Base-by-base conservation (phyloP, 139 green algal genomes). In the Mesostigma viride region DNA sequence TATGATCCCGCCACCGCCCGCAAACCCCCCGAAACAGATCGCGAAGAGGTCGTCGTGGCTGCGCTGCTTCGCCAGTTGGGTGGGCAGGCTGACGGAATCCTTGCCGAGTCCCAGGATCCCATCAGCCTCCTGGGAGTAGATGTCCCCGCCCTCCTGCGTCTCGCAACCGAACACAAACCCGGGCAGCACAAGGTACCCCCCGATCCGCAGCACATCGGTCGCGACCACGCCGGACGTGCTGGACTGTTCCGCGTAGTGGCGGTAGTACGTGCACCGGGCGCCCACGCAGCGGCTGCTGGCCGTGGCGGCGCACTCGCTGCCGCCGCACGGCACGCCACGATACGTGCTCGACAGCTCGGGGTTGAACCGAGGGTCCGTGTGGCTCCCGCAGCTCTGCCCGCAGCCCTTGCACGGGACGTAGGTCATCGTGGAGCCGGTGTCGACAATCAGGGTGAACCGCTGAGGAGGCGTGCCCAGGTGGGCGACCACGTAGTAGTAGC, bases 401-500 rank as follows among this genome's bases (percentile, higher is more conserved):
- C 88, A 96, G 35, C 56, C 72, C 3, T 77, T 63, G 73, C 91
- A 97, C 0, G 90, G 87, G 20, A 97, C 83, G 78, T 95, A 95
- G 0, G 87, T 95, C 46, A 95, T 86, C 0, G 89, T 94, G 73
- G 77, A 89, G 34, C 91, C 91, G 0, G 91, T 97, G 81, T 97
- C 91, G 3, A 96, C 88, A 64, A 97, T 97, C 2, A 95, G 79
- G 1, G 75, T 75, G 69, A 93, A 96, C 3, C 70, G 68, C 11
- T 75, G 71, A 1, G 83, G 62, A 0, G 88, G 91, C 0, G 85
- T 95, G 22, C 91, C 91, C n/a, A 96, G 60, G 26, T 69, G 53
- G 14, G 96, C 26, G 0, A 68, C 83, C 0, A 82, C 82, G 51
- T 92, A 95, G 51, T 92, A 95, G 74, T 96, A 96, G n/a, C n/a